These are phyloP conservation scores for Zasmidium citrigriseum DNA, from an alignment of 2,329 filamentous ascomycete genomes.

Conservation along the genomic window DNA sequence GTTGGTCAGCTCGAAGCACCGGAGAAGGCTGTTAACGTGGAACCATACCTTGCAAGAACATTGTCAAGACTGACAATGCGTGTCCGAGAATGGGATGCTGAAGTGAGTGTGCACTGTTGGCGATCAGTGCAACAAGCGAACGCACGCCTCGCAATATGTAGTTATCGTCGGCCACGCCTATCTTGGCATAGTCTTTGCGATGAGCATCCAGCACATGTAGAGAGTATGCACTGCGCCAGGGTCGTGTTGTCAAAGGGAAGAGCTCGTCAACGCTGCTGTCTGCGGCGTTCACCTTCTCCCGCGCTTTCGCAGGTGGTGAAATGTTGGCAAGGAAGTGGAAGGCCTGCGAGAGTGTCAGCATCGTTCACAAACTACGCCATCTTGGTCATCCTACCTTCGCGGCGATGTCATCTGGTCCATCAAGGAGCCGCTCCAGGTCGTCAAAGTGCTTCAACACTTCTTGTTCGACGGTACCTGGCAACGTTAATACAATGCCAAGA, in stretches of 20 bases:
- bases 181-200: constrained; percentile 42
- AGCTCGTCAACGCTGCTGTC: constrained; percentile 60
- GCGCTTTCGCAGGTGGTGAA: constrained; percentile 42
- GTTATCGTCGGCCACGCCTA: constrained; percentile 29
- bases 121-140: constrained; percentile 27
- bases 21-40: background rate
- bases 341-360: background rate
- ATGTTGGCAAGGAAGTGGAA: constrained; percentile 49
- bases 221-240: constrained; percentile 69
- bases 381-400: constrained; percentile 12
- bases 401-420: constrained; percentile 61
- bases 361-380: background rate
- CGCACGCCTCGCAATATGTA: constrained; percentile 31
- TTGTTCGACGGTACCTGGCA: constrained; percentile 62
- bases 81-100: background rate
- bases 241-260: constrained; percentile 65
- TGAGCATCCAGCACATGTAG: constrained; percentile 67
- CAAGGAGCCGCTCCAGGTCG: constrained; percentile 78
- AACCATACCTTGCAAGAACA: background rate
- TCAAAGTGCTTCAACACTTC: constrained; percentile 82
- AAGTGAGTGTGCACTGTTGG: constrained; percentile 18
- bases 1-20: background rate
- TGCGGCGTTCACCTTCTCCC: constrained; percentile 58
- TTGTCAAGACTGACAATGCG: background rate
- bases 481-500: constrained; percentile 27